Evolutionary conservation across 1,284 basidiomycete species (phyloP).

Genomic region (Ceratobasidium sp.): DNA sequence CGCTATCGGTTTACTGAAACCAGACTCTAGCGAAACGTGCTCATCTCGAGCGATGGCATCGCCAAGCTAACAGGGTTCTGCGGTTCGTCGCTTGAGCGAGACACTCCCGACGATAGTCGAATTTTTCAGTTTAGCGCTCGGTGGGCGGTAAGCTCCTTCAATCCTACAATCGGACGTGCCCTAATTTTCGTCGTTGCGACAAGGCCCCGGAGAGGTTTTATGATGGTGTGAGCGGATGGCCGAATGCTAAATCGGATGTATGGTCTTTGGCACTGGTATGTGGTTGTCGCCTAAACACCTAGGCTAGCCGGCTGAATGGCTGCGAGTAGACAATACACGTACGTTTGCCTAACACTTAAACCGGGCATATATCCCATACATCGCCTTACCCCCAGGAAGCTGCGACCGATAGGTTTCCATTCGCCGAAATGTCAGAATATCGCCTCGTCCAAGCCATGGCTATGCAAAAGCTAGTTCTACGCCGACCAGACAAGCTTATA

Average conservation of each 20-base stretch:
- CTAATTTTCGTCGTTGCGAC: background rate
- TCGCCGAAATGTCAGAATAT: conserved; percentile 7
- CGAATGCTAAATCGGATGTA: conserved; percentile 23
- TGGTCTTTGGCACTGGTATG: conserved; percentile 36
- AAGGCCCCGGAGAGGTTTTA: conserved; percentile 33
- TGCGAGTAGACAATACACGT: conserved; percentile 15
- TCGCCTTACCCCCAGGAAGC: background rate
- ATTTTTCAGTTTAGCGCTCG: conserved; percentile 19
- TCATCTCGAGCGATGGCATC: conserved; percentile 9
- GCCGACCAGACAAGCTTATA: conserved; percentile 10
- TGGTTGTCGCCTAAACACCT: background rate
- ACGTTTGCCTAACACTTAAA: background rate
- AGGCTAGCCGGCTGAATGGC: background rate
- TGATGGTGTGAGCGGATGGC: background rate
- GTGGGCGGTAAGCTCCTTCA: conserved; percentile 21
- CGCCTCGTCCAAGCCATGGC: background rate
- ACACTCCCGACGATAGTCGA: background rate
- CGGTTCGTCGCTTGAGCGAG: conserved; percentile 9
- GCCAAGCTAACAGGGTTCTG: conserved; percentile 29
- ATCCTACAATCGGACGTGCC: background rate
- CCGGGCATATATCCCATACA: too few species aligned
- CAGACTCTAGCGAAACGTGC: conserved; percentile 16
- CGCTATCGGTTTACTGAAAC: background rate
- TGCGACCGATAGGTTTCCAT: conserved; percentile 8
- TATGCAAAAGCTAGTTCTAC: background rate